Evolutionary conservation across 1,284 basidiomycete genomes (phyloP), one percentile per base, ranked within the genome.

Genomic region (Ceratobasidium sp.): DNA sequence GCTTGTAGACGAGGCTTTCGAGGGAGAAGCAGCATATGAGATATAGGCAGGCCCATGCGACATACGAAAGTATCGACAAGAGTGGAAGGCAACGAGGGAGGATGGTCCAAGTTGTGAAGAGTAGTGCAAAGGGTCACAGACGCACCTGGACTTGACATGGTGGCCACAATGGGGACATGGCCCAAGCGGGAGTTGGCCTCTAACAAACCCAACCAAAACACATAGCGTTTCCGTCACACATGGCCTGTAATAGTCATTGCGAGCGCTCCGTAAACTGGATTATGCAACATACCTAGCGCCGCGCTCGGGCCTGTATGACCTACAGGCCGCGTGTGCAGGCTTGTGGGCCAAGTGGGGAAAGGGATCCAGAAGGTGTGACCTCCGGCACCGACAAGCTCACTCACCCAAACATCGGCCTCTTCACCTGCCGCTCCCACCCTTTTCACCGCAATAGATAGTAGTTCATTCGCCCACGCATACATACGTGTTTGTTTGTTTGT

Each of bases 381-480:
- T 27, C n/a, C 24, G 22, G 14, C 49, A 53, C 49, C n/a, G n/a
- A n/a, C n/a, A 14, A 43, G 7, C 7, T 43, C 14, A 14, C 14
- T 53, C 24, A 53, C 49, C 49, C 22, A 53, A 24, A 7, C 8
- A 16, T 2, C n/a, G 56, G n/a, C 24, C 8, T 16, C 9, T 31
- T 16, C 16, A 58, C 34, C n/a, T 6, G 1, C 34, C 13, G 29
- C 29, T 29, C 54, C 13, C 16, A 29, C 22, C 14, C 24, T 8
- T 2, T 56, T 59, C 56, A 59, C 56, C 34, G 54, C 31, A 48
- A 63, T 48, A 63, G 31, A 63, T n/a, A n/a, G n/a, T 63, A 63
- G 14, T 63, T 46, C 13, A 46, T 63, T 63, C n/a, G 16, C 3
- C 22, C 61, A 48, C 61, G 43, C 41, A 43, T 46, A 63, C 41